Percentiles rank a stretch among this genome's conserved stretches.
Conservation (phyloP, 768 basidiomycete species). For the Paxillus ammoniavirescens region DNA sequence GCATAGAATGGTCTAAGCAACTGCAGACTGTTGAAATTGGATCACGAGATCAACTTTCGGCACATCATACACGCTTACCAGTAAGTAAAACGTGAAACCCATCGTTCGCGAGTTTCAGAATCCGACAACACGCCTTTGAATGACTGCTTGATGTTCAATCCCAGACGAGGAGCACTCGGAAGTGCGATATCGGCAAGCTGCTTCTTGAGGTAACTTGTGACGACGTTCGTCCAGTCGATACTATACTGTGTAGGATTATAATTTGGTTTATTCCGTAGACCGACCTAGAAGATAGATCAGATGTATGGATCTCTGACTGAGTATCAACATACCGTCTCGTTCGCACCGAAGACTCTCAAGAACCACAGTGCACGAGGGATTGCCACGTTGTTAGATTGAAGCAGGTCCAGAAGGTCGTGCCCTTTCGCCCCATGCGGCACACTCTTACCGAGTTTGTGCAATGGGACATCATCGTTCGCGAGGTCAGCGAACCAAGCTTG, state of each 20-base stretch:
- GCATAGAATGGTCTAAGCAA: slow-evolving; percentile 74
- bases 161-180: slow-evolving; percentile 73
- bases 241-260: slow-evolving; percentile 85
- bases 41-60: background rate
- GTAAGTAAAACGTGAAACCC: slow-evolving; percentile 79
- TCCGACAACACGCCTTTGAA: slow-evolving; percentile 84
- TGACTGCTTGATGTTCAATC: slow-evolving; percentile 77
- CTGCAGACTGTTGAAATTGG: slow-evolving; percentile 47
- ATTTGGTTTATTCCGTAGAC: slow-evolving; percentile 71
- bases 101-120: slow-evolving; percentile 62
- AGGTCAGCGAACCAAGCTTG: slow-evolving; percentile 82
- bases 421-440: slow-evolving; percentile 88
- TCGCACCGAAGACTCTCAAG: slow-evolving; percentile 80
- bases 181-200: slow-evolving; percentile 76
- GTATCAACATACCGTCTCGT: slow-evolving; percentile 64
- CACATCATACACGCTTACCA: slow-evolving; percentile 44
- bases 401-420: slow-evolving; percentile 75
- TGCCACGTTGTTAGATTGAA: slow-evolving; percentile 74
- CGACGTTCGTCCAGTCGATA: slow-evolving; percentile 79
- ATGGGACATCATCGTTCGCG: slow-evolving; percentile 75
- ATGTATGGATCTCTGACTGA: background rate
- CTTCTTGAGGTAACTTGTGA: slow-evolving; percentile 81
- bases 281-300: slow-evolving; percentile 45
- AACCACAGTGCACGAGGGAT: slow-evolving; percentile 87
- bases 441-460: slow-evolving; percentile 79